Evolutionary conservation across 129 eudicot genomes (phyloP).

Genomic region (Mikania micrantha): DNA sequence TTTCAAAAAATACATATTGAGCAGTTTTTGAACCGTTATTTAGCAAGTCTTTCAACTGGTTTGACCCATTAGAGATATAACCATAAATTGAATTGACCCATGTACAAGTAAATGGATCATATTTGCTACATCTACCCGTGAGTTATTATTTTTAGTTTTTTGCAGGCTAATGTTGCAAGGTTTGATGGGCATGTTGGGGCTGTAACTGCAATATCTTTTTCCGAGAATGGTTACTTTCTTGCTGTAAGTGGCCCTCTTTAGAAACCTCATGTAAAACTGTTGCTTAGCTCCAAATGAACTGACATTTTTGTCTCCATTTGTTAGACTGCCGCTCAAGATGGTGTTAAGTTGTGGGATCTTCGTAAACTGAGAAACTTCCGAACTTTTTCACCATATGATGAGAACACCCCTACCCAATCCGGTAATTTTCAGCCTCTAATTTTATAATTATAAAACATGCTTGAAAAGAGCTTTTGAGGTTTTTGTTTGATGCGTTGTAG

Average conservation of each 20-base stretch:
- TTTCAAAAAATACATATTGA: neutral
- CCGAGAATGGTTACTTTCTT: constrained; percentile 87
- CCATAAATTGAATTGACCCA: neutral
- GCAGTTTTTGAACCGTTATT: neutral
- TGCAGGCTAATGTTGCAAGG: constrained; percentile 86
- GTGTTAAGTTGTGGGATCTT: constrained; percentile 96
- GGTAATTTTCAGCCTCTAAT: constrained; percentile 27
- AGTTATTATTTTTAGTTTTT: neutral
- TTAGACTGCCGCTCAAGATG: constrained; percentile 97
- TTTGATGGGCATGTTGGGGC: constrained; percentile 85
- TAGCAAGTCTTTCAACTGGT: neutral
- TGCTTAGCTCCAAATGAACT: neutral
- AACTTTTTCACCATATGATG: constrained; percentile 72
- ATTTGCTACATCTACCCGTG: neutral
- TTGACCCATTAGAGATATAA: neutral
- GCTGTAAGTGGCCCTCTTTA: constrained; percentile 46
- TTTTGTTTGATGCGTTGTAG: neutral
- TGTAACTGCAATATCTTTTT: constrained; percentile 68
- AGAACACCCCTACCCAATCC: constrained; percentile 71
- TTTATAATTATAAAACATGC: neutral
- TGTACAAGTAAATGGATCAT: neutral
- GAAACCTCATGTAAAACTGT: neutral
- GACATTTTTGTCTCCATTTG: neutral
- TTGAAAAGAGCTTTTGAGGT: neutral
- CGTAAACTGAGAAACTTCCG: constrained; percentile 91